Conservation (phyloP, 768 basidiomycete species). For the Hortiboletus flavorubellus region DNA sequence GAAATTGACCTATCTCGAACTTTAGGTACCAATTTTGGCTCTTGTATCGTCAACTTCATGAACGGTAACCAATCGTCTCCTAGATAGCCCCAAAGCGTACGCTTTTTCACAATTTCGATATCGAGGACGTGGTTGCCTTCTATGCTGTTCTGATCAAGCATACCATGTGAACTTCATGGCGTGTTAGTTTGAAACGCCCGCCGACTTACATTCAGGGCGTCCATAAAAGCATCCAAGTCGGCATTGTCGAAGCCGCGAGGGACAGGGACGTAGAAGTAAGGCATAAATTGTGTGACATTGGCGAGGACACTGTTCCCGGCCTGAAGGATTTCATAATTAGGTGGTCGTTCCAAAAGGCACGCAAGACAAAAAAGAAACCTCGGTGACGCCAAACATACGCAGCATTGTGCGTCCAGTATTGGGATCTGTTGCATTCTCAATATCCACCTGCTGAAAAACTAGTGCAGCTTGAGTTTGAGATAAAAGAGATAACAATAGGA, state of each 20-base stretch:
- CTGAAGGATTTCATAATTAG: slow-evolving; percentile 35
- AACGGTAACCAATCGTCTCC: slow-evolving; percentile 81
- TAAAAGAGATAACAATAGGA: neutral
- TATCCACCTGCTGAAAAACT: slow-evolving; percentile 98
- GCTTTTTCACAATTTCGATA: slow-evolving; percentile 60
- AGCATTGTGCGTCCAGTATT: slow-evolving; percentile 42
- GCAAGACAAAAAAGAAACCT: slow-evolving; percentile 44
- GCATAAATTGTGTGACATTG: slow-evolving; percentile 76
- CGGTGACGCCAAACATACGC: slow-evolving; percentile 88
- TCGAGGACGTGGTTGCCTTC: slow-evolving; percentile 41
- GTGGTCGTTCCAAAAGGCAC: neutral
- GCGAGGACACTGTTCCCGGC: slow-evolving; percentile 87
- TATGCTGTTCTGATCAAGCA: slow-evolving; percentile 18
- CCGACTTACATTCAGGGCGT: slow-evolving; percentile 69
- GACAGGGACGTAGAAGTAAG: slow-evolving; percentile 90
- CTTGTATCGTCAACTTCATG: slow-evolving; percentile 75
- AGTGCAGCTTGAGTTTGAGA: neutral
- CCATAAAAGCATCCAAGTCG: slow-evolving; percentile 63
- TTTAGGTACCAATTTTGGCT: slow-evolving; percentile 78
- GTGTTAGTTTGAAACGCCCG: neutral
- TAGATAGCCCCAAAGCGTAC: slow-evolving; percentile 83
- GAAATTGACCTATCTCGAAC: slow-evolving; percentile 76
- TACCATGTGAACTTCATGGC: neutral
- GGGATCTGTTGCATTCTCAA: slow-evolving; percentile 62
- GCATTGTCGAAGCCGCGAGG: slow-evolving; percentile 77